Percentiles rank a stretch among this genome's conserved stretches.
phyloP scores from a whole-genome alignment of 129 eudicot species.

The Glebionis coronaria region DNA sequence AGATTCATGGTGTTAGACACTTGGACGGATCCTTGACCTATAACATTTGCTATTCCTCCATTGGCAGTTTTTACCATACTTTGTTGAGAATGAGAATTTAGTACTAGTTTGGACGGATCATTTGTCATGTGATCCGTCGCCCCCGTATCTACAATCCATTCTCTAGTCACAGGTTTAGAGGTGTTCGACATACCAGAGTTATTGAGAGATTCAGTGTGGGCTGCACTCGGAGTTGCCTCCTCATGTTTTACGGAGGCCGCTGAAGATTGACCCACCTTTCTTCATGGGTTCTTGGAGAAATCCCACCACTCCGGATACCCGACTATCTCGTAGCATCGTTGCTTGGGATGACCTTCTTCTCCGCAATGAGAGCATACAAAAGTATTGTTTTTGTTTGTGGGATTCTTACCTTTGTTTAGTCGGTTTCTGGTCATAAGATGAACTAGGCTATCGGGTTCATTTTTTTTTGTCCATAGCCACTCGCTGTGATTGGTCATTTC shows the following conservation, averaged over 20 bases:
- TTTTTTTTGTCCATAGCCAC: too few relatives aligned
- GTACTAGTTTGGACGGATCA: background rate
- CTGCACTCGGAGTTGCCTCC: background rate
- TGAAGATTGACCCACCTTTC: conserved; percentile 1
- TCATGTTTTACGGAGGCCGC: background rate
- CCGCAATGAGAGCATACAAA: conserved; percentile 3
- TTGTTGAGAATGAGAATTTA: background rate
- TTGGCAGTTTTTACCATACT: background rate
- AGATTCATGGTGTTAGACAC: background rate
- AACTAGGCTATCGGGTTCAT: conserved; percentile 3
- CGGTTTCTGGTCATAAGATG: background rate
- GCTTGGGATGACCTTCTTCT: conserved; percentile 3
- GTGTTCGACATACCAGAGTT: background rate
- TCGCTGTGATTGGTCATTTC: too few relatives aligned
- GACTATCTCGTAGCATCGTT: too few relatives aligned
- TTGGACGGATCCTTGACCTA: background rate
- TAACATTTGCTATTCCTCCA: background rate
- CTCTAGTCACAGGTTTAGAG: background rate
- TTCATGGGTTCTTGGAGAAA: conserved; percentile 11
- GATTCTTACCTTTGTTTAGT: background rate
- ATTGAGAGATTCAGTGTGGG: background rate
- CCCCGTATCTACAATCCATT: too few relatives aligned
- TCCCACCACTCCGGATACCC: too few relatives aligned
- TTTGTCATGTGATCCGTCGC: conserved; percentile 3
- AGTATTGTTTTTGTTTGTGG: background rate